Percentiles rank a stretch among this genome's conserved stretches.
phyloP scores from a whole-genome alignment of 805 yeast genomes.

The Metschnikowia amazonensis region DNA sequence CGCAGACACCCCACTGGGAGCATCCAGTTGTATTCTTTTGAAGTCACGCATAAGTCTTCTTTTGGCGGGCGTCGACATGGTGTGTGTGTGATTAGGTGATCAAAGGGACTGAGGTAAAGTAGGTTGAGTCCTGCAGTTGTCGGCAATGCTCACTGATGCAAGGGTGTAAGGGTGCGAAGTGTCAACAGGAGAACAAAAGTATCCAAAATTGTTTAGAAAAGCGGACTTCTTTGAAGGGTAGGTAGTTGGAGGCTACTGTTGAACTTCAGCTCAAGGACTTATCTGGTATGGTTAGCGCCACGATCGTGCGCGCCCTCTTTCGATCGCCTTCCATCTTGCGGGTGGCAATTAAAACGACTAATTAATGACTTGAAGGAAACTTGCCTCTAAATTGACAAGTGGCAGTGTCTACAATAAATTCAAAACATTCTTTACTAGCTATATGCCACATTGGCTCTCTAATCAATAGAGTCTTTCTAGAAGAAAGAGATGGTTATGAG shows the following conservation, averaged over 20 bases:
- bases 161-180: not conserved
- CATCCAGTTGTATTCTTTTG: conserved; percentile 94
- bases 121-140: conserved; percentile 1
- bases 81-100: not conserved
- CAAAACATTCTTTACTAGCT: not conserved
- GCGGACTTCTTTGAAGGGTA: not conserved
- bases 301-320: conserved; percentile 1
- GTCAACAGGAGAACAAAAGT: not conserved
- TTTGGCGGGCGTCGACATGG: conserved; percentile 97
- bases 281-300: not conserved
- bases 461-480: conserved; percentile 3
- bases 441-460: not conserved
- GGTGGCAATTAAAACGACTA: not conserved
- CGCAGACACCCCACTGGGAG: conserved; percentile 97
- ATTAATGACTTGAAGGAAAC: too few species aligned
- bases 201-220: not conserved
- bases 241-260: not conserved
- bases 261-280: not conserved
- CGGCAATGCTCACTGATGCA: not conserved
- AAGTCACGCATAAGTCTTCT: conserved; percentile 98
- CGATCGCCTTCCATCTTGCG: not conserved
- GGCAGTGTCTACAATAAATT: not conserved
- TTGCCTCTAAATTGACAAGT: too few species aligned
- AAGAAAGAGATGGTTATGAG: not conserved
- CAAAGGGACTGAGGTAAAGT: too few species aligned